These are phyloP conservation scores for Ulmus americana DNA, from an alignment of 331 rosid genomes.

Conservation along the genomic window DNA sequence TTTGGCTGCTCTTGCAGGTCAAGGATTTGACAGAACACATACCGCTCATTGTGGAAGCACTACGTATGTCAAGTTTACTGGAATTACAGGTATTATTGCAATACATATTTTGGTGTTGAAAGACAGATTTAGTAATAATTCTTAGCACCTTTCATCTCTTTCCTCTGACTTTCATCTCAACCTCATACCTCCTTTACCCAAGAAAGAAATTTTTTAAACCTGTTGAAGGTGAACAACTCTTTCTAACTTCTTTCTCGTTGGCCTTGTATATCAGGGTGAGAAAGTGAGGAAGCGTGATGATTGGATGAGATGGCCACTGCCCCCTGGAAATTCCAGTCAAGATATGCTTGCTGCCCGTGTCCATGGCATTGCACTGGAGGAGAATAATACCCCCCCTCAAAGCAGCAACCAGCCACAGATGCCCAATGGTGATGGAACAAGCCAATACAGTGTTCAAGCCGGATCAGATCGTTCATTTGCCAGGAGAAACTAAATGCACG, in stretches of 20 bases:
- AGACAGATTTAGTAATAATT: no score
- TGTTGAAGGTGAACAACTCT: background rate
- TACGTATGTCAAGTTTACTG: slow-evolving; percentile 45
- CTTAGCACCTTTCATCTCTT: background rate
- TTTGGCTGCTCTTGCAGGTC: slow-evolving; percentile 39
- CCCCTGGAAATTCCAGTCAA: slow-evolving; percentile 31
- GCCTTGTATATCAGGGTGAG: slow-evolving; percentile 45
- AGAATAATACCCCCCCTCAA: slow-evolving; percentile 20
- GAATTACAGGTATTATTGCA: slow-evolving; percentile 57
- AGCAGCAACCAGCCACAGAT: slow-evolving; percentile 31
- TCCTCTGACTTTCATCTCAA: slow-evolving; percentile 1
- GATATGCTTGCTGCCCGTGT: slow-evolving; percentile 41
- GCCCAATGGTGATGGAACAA: slow-evolving; percentile 27
- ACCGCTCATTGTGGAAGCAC: slow-evolving; percentile 55
- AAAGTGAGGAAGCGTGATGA: slow-evolving; percentile 58
- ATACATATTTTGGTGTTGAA: background rate
- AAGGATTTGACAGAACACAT: slow-evolving; percentile 54
- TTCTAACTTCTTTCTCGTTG: slow-evolving; percentile 11
- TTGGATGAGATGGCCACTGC: slow-evolving; percentile 59
- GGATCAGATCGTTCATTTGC: slow-evolving; percentile 38
- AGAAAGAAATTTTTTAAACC: background rate
- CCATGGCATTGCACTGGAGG: slow-evolving; percentile 41
- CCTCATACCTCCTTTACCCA: background rate
- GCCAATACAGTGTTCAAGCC: slow-evolving; percentile 33
- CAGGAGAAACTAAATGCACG: slow-evolving; percentile 38